These are phyloP conservation scores for Leccinum aurantiacum DNA, from an alignment of 768 basidiomycete genomes.

Conservation along the genomic window DNA sequence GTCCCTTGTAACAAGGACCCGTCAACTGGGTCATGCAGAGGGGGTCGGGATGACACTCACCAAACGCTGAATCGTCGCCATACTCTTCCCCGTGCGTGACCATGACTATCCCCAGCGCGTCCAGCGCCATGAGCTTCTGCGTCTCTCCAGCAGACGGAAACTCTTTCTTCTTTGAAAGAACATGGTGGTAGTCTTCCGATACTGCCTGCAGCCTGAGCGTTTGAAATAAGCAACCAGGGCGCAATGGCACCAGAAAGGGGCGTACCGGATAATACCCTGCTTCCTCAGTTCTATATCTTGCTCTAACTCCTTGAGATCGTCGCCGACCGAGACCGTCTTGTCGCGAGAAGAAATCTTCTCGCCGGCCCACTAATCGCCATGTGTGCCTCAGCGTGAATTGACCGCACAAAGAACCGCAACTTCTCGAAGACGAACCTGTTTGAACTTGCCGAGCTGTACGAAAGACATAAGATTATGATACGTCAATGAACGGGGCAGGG, in stretches of 20 bases:
- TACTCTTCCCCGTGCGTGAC: constrained; percentile 82
- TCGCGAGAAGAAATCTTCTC: constrained; percentile 85
- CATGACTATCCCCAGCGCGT: constrained; percentile 84
- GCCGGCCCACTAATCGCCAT: constrained; percentile 70
- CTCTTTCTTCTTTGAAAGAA: constrained; percentile 74
- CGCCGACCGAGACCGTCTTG: constrained; percentile 66
- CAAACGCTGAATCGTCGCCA: constrained; percentile 72
- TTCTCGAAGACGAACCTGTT: constrained; percentile 52
- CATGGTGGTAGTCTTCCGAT: constrained; percentile 68
- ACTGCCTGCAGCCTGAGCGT: constrained; percentile 61
- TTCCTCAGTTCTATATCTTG: constrained; percentile 80
- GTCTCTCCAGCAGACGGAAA: constrained; percentile 57
- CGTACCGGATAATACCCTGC: constrained; percentile 72
- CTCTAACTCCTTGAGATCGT: constrained; percentile 81
- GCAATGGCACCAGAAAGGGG: constrained; percentile 6
- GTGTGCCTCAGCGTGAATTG: constrained; percentile 20
- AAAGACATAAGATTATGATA: constrained; percentile 1
- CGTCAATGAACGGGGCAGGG: not conserved
- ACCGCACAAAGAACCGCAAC: constrained; percentile 2
- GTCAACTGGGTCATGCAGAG: not conserved
- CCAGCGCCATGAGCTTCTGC: constrained; percentile 74
- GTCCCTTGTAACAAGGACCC: constrained; percentile 46
- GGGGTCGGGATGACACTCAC: constrained; percentile 35
- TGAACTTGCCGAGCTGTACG: constrained; percentile 69
- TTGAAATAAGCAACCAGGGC: not conserved